Conservation (phyloP, 257 asterid genomes). For the Ilex aquifolium region DNA sequence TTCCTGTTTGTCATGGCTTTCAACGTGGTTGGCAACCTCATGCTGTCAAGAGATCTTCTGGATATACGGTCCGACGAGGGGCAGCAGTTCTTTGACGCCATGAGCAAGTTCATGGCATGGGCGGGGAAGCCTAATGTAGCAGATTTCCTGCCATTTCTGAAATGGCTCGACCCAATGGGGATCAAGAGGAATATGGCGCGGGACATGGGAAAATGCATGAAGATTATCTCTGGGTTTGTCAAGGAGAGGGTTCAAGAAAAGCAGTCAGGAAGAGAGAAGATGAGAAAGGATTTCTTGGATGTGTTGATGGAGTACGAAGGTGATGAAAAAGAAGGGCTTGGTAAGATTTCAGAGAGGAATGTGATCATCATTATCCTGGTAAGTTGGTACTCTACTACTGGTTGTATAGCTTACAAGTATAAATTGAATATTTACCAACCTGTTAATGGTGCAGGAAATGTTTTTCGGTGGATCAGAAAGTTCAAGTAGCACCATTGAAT, state of each 20-base stretch:
- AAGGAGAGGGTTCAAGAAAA: constrained; percentile 4
- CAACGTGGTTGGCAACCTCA: constrained; percentile 10
- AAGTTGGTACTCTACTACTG: not conserved
- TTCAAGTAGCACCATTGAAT: constrained; percentile 24
- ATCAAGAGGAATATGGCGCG: constrained; percentile 6
- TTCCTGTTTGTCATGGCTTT: constrained; percentile 11
- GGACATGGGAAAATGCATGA: constrained; percentile 2
- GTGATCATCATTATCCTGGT: not conserved
- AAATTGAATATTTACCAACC: too few relatives aligned
- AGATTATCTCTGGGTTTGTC: constrained; percentile 2
- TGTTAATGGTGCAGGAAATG: constrained; percentile 19
- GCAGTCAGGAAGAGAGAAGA: not conserved
- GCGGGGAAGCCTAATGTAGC: constrained; percentile 14
- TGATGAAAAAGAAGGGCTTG: constrained; percentile 2
- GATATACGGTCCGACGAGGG: constrained; percentile 1
- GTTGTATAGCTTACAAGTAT: too few relatives aligned
- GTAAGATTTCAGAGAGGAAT: not conserved
- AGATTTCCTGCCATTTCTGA: constrained; percentile 4
- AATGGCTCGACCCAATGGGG: constrained; percentile 5
- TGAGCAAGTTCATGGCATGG: not conserved
- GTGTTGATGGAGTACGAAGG: constrained; percentile 7
- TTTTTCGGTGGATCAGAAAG: constrained; percentile 30
- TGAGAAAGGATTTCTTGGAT: constrained; percentile 10
- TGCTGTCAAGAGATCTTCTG: constrained; percentile 10
- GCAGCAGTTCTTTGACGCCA: constrained; percentile 4